These are phyloP conservation scores for Leccinum pachyderme DNA, from an alignment of 1,284 basidiomycete genomes.

Conservation along the genomic window DNA sequence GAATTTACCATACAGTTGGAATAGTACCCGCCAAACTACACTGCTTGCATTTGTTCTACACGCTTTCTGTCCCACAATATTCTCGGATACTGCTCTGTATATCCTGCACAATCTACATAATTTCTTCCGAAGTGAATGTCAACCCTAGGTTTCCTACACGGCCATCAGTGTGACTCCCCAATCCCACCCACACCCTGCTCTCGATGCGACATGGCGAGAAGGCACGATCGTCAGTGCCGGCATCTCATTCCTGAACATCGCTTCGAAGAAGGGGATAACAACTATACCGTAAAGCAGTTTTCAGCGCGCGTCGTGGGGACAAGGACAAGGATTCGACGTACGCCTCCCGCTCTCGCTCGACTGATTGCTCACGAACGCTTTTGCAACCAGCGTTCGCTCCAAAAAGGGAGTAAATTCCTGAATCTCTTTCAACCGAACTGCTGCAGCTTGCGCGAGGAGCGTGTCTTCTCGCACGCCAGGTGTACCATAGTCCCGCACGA, in stretches of 20 bases:
- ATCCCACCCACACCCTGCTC: conserved; percentile 50
- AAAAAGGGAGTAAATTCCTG: conserved; percentile 19
- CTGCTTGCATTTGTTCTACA: conserved; percentile 13
- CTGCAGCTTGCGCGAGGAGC: conserved; percentile 10
- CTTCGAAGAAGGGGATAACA: conserved; percentile 17
- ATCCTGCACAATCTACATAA: neutral
- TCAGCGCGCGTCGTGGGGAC: conserved; percentile 1
- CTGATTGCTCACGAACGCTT: conserved; percentile 23
- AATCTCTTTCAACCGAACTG: conserved; percentile 27
- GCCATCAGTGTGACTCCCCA: conserved; percentile 48
- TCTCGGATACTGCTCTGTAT: neutral
- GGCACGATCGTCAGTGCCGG: conserved; percentile 57
- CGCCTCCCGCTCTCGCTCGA: conserved; percentile 7
- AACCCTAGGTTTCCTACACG: conserved; percentile 7
- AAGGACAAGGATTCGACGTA: conserved; percentile 12
- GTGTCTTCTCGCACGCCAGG: conserved; percentile 1
- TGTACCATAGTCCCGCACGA: conserved; percentile 35
- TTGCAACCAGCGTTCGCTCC: conserved; percentile 23
- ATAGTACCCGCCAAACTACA: neutral
- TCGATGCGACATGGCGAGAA: conserved; percentile 46
- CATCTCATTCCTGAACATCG: conserved; percentile 19
- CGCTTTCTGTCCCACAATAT: conserved; percentile 3
- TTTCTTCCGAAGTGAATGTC: neutral
- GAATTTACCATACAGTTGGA: conserved; percentile 13
- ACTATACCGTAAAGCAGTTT: conserved; percentile 7